A percentile compares a stretch with the other conserved stretches of the same genome.
phyloP scores from a whole-genome alignment of 2,329 filamentous ascomycete species.

The Chalara sp. region DNA sequence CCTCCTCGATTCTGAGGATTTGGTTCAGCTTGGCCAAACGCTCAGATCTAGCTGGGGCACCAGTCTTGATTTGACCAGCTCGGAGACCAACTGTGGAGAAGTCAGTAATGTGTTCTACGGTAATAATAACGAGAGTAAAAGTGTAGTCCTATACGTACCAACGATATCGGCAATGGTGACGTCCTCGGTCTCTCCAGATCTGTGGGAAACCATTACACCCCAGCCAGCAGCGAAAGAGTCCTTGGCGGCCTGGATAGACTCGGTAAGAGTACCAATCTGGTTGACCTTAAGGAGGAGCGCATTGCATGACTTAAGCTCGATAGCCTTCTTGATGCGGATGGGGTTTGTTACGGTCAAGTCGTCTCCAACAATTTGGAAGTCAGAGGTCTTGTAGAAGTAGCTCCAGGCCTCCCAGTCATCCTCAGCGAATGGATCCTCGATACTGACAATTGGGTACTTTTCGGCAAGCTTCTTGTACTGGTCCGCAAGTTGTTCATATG shows the following conservation, averaged over 20 bases:
- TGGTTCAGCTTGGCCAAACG: conserved; percentile 99
- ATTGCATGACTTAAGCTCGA: conserved; percentile 98
- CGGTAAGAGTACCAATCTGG: conserved; percentile 98
- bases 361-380: conserved; percentile 98
- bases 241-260: conserved; percentile 99
- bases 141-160: conserved; percentile 27
- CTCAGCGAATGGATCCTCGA: conserved; percentile 98
- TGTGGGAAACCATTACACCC: conserved; percentile 99
- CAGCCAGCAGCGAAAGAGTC: conserved; percentile 92
- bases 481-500: conserved; percentile 92
- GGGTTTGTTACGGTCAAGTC: conserved; percentile 99
- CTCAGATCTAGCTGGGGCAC: conserved; percentile 92
- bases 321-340: conserved; percentile 98
- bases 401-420: conserved; percentile 99
- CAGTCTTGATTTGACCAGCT: conserved; percentile 97
- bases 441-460: conserved; percentile 98
- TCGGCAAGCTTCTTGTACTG: conserved; percentile 79
- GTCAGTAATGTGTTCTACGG: no score
- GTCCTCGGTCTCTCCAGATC: conserved; percentile 98
- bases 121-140: no score
- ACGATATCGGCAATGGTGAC: conserved; percentile 98
- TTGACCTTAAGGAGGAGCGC: conserved; percentile 98
- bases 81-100: conserved; percentile 65
- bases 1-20: conserved; percentile 99
- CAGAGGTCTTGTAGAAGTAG: conserved; percentile 99